Evolutionary conservation across 2,329 filamentous ascomycete genomes (phyloP).

Genomic region (Ceratocystiopsis minuta): DNA sequence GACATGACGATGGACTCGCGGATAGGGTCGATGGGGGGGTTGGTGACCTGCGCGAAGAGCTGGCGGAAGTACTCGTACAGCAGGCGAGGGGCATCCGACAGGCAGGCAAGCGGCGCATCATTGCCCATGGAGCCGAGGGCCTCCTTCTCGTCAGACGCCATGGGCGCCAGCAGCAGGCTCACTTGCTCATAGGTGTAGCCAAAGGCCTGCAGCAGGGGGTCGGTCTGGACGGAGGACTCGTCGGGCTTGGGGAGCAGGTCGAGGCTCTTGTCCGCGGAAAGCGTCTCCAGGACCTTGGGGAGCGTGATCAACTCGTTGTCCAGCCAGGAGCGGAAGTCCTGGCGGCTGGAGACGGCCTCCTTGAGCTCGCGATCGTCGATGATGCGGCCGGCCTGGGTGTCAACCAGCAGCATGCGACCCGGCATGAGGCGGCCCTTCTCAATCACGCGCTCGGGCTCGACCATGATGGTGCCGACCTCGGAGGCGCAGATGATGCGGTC

Average conservation of each 20-base stretch:
- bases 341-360: conserved; percentile 64
- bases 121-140: conserved; percentile 96
- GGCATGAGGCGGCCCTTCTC: conserved; percentile 90
- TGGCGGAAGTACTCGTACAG: conserved; percentile 96
- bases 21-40: conserved; percentile 93
- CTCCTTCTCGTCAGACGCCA: conserved; percentile 96
- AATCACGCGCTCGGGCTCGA: conserved; percentile 77
- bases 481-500: conserved; percentile 95
- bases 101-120: conserved; percentile 78
- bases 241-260: conserved; percentile 53
- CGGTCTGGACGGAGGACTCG: conserved; percentile 57
- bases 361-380: conserved; percentile 91
- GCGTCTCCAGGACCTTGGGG: conserved; percentile 50
- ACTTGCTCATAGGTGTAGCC: conserved; percentile 95
- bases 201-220: conserved; percentile 68
- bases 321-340: conserved; percentile 79
- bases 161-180: conserved; percentile 75
- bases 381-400: conserved; percentile 74
- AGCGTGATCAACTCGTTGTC: conserved; percentile 71
- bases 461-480: conserved; percentile 81
- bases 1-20: conserved; percentile 98
- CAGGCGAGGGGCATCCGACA: conserved; percentile 75
- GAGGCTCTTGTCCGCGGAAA: conserved; percentile 35
- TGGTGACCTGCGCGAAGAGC: conserved; percentile 94
- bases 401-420: conserved; percentile 88